These are phyloP conservation scores for Lactarius deliciosus DNA, from an alignment of 768 basidiomycete genomes.

Conservation along the genomic window DNA sequence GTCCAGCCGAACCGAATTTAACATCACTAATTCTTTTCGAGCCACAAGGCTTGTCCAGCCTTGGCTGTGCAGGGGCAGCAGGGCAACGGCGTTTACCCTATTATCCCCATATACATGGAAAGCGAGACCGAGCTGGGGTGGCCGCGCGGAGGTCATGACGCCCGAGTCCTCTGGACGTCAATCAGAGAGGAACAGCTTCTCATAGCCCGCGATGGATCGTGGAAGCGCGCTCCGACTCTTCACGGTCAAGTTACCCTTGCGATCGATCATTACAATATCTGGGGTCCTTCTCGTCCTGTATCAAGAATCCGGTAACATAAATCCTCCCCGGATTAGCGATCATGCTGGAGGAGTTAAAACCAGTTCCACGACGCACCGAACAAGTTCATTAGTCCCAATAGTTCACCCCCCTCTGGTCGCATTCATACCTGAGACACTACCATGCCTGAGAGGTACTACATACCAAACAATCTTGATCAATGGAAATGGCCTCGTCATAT, in stretches of 20 bases:
- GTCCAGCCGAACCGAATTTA: not conserved
- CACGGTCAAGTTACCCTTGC: not conserved
- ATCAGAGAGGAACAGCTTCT: not conserved
- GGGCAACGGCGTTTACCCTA: not conserved
- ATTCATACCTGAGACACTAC: not conserved
- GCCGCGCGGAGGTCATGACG: not conserved
- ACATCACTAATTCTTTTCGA: not conserved
- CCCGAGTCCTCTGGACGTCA: not conserved
- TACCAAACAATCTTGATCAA: conserved; percentile 25
- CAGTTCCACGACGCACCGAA: not conserved
- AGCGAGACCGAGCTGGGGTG: too few relatives aligned
- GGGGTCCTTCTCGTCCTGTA: conserved; percentile 8
- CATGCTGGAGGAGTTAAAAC: conserved; percentile 1
- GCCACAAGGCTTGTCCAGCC: not conserved
- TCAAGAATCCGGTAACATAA: not conserved
- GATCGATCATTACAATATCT: not conserved
- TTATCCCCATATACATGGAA: not conserved
- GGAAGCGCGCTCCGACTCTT: not conserved
- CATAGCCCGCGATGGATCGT: not conserved
- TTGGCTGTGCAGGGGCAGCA: not conserved
- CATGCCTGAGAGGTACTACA: conserved; percentile 23
- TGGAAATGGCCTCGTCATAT: conserved; percentile 34
- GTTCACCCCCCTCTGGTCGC: not conserved
- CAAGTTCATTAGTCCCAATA: not conserved
- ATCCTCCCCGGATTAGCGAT: not conserved